Evolutionary conservation across 495 filamentous ascomycete species (phyloP), one percentile per base, ranked within the genome.

Genomic region (Aspergillus avenaceus): DNA sequence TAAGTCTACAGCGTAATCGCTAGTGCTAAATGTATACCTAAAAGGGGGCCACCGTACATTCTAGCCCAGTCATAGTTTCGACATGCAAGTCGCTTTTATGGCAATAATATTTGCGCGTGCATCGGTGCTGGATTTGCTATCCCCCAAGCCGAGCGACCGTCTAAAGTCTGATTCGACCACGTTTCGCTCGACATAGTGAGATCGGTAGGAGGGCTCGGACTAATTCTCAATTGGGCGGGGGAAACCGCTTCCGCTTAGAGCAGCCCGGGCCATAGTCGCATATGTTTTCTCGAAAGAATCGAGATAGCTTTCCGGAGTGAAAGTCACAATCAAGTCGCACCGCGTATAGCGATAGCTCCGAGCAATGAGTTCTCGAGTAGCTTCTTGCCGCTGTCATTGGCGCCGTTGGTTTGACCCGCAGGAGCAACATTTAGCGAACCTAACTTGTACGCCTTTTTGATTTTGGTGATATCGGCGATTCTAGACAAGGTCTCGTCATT

Each of bases 401-500:
- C 38, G 9, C 59, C 63, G 42, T 64, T 60, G 23, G 41, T 40
- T 49, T 52, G 57, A n/a, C 63, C 67, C 14, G 58, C 29, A 2
- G 53, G 25, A 9, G 61, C 58, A 34, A 70, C 73, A 27, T 74
- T 67, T 38, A 75, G 56, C 12, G 70, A 71, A 41, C 84, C 84
- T 34, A 97, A 62, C 60, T 90, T 91, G 63, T 97, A 97, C 26
- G 85, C 77, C 70, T 92, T 96, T 64, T 79, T 80, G 25, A 97
- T 80, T 52, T 83, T 86, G 21, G 62, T 67, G 59, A 85, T 63
- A 66, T 97, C 89, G 2, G 81, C 78, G 28, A 82, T 64, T 18
- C 61, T 58, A 1, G 66, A 63, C 2, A 96, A 50, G 19, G 66
- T 70, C 24, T 72, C 78, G 55, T 96, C 85, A 11, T 82, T 76